Percentiles rank a stretch among this genome's conserved stretches.
These are phyloP conservation scores for Aspergillus campestris DNA, from an alignment of 495 filamentous ascomycete species.

Conservation along the genomic window DNA sequence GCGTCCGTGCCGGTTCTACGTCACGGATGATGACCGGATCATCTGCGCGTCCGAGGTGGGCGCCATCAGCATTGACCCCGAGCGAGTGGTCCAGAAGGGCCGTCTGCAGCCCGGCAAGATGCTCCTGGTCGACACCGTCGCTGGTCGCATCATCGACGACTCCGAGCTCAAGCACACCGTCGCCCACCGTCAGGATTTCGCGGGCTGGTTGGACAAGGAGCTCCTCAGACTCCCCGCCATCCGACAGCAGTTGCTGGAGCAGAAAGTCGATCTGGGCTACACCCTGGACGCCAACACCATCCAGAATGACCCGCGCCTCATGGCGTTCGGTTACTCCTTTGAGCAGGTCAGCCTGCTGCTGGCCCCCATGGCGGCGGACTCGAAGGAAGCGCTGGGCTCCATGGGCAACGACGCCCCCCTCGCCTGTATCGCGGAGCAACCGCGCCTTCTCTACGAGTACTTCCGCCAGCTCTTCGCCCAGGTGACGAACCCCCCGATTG, in stretches of 20 bases:
- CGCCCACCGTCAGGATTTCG: slow-evolving; percentile 76
- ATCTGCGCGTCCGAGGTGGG: slow-evolving; percentile 98
- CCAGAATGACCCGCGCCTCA: slow-evolving; percentile 77
- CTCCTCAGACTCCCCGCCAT: slow-evolving; percentile 77
- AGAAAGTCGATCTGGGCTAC: slow-evolving; percentile 53
- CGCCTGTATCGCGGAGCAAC: slow-evolving; percentile 82
- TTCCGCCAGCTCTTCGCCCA: slow-evolving; percentile 98
- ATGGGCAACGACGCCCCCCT: slow-evolving; percentile 99
- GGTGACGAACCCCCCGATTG: slow-evolving; percentile 98
- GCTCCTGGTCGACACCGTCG: slow-evolving; percentile 93
- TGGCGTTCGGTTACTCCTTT: slow-evolving; percentile 91
- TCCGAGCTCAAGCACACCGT: slow-evolving; percentile 88
- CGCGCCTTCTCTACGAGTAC: slow-evolving; percentile 92
- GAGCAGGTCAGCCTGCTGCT: slow-evolving; percentile 94
- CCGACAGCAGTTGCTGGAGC: slow-evolving; percentile 46
- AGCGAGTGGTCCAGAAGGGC: slow-evolving; percentile 88
- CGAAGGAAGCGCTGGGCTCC: slow-evolving; percentile 97
- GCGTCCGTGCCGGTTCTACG: slow-evolving; percentile 95
- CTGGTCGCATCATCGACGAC: slow-evolving; percentile 94
- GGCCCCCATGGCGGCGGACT: slow-evolving; percentile 95
- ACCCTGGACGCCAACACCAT: slow-evolving; percentile 64
- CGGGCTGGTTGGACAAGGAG: slow-evolving; percentile 79
- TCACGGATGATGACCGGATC: slow-evolving; percentile 96
- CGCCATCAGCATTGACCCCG: slow-evolving; percentile 85
- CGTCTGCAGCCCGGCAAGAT: slow-evolving; percentile 94